Evolutionary conservation across 192 early-diverging fungal species (phyloP), one percentile per base, ranked within the genome.

Genomic region (Chytriomyces sp.): DNA sequence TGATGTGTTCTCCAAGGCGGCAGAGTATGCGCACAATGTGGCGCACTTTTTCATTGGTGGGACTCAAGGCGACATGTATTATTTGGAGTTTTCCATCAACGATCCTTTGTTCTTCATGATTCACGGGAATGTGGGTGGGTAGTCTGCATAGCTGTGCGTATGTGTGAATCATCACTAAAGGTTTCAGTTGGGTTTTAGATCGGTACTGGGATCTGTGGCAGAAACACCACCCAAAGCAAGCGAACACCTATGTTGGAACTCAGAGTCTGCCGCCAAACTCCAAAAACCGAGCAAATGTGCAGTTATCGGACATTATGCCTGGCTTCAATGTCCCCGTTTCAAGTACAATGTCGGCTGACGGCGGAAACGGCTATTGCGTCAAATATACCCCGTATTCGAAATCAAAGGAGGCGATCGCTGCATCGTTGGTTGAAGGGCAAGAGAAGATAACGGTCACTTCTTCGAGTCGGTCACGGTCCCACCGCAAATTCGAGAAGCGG

Each of bases 91-190:
- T 10, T 80, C 79, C 28, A 16, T 67, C 35, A 75, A 75, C 28
- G 81, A 82, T 61, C 81, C 81, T 44, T 48, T 82, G 48, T 82
- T 82, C 57, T 82, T 77, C 64, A 24, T 82, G 50, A 81, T 76
- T 23, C 81, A 82, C 68, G 72, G 43, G 68, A 82, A 82, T 65
- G 72, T 82, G n/a, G 81, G 79, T 79, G 70, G 59, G 70, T 72
- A 44, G 8, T 45, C 1, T 13, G 24, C 5, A 3, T n/a, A 44
- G n/a, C n/a, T n/a, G 4, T 69, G 23, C 53, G 3, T 2, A 20
- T 69, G 24, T 45, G 35, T 48, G 26, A 45, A 69, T 69, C 18
- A 5, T n/a, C 3, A 47, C 26, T 57, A 3, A 43, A 10, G n/a
- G 5, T 20, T 48, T 1, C 2, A 48, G 13, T 43, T 69, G 16